Evolutionary conservation across 1,284 basidiomycete species (phyloP).

Genomic region (Xerocomus minutiporus): DNA sequence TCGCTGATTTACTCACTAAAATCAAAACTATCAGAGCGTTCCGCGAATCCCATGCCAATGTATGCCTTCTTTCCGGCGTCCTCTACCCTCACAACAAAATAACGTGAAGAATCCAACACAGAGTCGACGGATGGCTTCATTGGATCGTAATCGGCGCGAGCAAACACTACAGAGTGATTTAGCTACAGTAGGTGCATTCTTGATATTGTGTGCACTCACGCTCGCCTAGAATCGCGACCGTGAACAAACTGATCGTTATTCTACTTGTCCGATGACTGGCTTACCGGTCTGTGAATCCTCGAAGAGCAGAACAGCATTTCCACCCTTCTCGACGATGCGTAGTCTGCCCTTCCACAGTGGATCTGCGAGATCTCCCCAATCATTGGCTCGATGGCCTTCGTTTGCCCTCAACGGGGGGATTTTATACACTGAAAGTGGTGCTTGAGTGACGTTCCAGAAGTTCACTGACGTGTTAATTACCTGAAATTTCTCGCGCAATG

Average conservation of each 20-base stretch:
- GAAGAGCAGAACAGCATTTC: constrained; percentile 58
- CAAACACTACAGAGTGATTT: constrained; percentile 64
- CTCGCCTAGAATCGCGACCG: constrained; percentile 45
- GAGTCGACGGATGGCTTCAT: constrained; percentile 85
- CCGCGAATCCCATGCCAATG: constrained; percentile 91
- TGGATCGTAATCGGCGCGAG: constrained; percentile 83
- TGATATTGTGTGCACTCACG: constrained; percentile 38
- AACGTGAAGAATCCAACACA: constrained; percentile 92
- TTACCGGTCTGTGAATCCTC: constrained; percentile 75
- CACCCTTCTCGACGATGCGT: constrained; percentile 72
- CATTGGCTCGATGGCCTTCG: constrained; percentile 80
- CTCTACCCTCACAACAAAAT: constrained; percentile 92
- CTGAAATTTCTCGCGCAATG: constrained; percentile 81
- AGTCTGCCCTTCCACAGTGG: constrained; percentile 91
- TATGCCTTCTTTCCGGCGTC: constrained; percentile 84
- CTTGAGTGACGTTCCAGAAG: constrained; percentile 18
- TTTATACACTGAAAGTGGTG: constrained; percentile 57
- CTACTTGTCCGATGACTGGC: constrained; percentile 8
- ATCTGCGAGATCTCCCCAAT: constrained; percentile 78
- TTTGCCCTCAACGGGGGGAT: constrained; percentile 80
- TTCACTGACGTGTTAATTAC: constrained; percentile 34
- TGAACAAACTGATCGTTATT: constrained; percentile 5
- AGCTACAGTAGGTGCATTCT: constrained; percentile 7
- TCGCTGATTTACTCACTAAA: constrained; percentile 60
- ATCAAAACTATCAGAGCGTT: constrained; percentile 90